A percentile compares a stretch with the other conserved stretches of the same genome.
phyloP scores from a whole-genome alignment of 2,329 filamentous ascomycete genomes.

The Parastagonospora avenae region DNA sequence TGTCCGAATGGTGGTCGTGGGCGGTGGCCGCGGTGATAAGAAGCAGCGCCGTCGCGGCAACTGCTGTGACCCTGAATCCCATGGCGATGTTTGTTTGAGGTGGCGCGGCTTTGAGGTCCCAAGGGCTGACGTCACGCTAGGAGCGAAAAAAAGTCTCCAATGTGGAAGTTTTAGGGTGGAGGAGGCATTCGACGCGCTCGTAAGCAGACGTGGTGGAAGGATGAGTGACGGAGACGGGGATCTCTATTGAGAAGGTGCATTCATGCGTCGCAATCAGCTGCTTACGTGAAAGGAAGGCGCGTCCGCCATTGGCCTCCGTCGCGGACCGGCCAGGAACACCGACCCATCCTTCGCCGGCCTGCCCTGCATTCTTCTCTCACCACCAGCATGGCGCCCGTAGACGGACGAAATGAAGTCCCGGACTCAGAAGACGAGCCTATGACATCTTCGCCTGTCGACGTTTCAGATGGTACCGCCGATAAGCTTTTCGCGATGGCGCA shows the following conservation, averaged over 20 bases:
- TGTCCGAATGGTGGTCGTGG: constrained; percentile 50
- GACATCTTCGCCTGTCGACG: constrained; percentile 31
- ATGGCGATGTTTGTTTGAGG: constrained; percentile 13
- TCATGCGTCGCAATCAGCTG: constrained; percentile 29
- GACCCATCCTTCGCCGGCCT: constrained; percentile 5
- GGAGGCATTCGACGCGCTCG: constrained; percentile 8
- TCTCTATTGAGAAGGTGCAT: constrained; percentile 14
- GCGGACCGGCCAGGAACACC: constrained; percentile 9
- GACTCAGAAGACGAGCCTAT: constrained; percentile 43
- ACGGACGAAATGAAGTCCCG: constrained; percentile 30
- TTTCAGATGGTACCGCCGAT: constrained; percentile 16
- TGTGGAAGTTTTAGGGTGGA: constrained; percentile 21
- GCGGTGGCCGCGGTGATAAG: constrained; percentile 33
- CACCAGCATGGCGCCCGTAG: constrained; percentile 29
- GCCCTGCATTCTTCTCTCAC: constrained; percentile 2
- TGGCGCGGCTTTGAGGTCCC: constrained; percentile 1
- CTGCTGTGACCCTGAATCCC: constrained; percentile 12
- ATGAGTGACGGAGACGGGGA: constrained; percentile 1
- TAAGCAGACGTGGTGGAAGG: neutral
- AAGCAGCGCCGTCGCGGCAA: constrained; percentile 27
- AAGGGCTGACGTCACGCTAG: neutral
- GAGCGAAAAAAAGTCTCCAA: constrained; percentile 15
- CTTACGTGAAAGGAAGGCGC: constrained; percentile 33
- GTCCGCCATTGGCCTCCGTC: constrained; percentile 25
- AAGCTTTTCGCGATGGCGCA: constrained; percentile 25